Percentiles rank a stretch among this genome's conserved stretches.
Conservation (phyloP, 2,329 filamentous ascomycete species). For the Aspergillus sp. region DNA sequence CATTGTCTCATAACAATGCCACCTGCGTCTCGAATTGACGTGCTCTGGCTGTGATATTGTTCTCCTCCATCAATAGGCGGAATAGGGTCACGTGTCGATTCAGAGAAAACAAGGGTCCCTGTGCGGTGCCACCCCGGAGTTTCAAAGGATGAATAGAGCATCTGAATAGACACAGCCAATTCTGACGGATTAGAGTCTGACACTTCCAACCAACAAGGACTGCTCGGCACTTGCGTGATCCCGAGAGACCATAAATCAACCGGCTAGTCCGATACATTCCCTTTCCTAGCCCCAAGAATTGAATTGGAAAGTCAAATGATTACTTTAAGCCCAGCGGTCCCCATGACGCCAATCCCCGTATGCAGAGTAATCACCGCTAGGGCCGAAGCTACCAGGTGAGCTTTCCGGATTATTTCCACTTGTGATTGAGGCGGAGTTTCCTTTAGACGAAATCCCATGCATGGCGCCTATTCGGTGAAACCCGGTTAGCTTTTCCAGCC, state of each 20-base stretch:
- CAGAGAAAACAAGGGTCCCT: background rate
- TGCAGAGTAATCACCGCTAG: constrained; percentile 13
- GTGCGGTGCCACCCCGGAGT: background rate
- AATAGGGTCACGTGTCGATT: constrained; percentile 21
- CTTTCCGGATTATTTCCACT: background rate
- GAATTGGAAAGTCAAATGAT: background rate
- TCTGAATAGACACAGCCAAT: background rate
- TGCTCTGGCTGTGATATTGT: constrained; percentile 20
- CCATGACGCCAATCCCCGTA: constrained; percentile 20
- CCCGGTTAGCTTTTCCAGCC: constrained; percentile 10
- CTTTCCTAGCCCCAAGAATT: background rate
- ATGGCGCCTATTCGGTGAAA: constrained; percentile 7
- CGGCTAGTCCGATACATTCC: background rate
- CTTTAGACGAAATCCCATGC: background rate
- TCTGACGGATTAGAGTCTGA: background rate
- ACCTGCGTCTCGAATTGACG: constrained; percentile 6
- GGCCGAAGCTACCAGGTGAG: background rate
- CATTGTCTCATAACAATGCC: constrained; percentile 16
- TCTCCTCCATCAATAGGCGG: constrained; percentile 23
- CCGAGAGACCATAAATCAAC: background rate
- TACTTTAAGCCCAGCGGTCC: constrained; percentile 22
- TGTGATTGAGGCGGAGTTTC: background rate
- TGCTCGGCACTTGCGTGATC: background rate
- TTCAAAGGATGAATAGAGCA: background rate
- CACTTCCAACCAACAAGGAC: background rate